Percentiles rank a stretch among this genome's conserved stretches.
Evolutionary conservation across 805 yeast genomes (phyloP).

Genomic region (Nakazawaea wickerhamii): DNA sequence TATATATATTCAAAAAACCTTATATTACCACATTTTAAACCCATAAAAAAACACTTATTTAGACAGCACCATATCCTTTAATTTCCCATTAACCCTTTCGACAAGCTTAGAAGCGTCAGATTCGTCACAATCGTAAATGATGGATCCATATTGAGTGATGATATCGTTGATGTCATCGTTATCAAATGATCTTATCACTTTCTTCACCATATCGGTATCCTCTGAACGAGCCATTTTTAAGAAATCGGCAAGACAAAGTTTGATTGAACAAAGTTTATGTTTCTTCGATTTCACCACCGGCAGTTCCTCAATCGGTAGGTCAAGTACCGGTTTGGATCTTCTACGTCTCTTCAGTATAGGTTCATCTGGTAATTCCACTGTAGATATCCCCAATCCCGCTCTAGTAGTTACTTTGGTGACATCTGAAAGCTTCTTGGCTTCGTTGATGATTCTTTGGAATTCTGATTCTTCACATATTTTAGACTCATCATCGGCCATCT

Average conservation of each 20-base stretch:
- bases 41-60: background rate
- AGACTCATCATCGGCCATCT: background rate
- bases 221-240: background rate
- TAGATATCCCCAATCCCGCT: slow-evolving; percentile 1
- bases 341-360: slow-evolving; percentile 7
- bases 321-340: slow-evolving; percentile 11
- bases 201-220: slow-evolving; percentile 2
- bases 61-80: slow-evolving; percentile 2
- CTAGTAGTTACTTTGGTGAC: background rate
- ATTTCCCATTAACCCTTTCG: slow-evolving; percentile 4
- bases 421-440: slow-evolving; percentile 16
- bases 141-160: background rate
- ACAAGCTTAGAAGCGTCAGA: background rate
- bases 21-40: background rate
- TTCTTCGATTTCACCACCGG: background rate
- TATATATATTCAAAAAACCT: no score
- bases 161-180: slow-evolving; percentile 1
- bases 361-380: background rate
- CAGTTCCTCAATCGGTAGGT: background rate
- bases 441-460: slow-evolving; percentile 19
- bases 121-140: slow-evolving; percentile 7
- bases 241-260: slow-evolving; percentile 10
- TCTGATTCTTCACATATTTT: slow-evolving; percentile 22
- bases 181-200: slow-evolving; percentile 8
- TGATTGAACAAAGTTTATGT: background rate